Evolutionary conservation across 768 basidiomycete species (phyloP), one percentile per base, ranked within the genome.

Genomic region (Dioszegia crocea): DNA sequence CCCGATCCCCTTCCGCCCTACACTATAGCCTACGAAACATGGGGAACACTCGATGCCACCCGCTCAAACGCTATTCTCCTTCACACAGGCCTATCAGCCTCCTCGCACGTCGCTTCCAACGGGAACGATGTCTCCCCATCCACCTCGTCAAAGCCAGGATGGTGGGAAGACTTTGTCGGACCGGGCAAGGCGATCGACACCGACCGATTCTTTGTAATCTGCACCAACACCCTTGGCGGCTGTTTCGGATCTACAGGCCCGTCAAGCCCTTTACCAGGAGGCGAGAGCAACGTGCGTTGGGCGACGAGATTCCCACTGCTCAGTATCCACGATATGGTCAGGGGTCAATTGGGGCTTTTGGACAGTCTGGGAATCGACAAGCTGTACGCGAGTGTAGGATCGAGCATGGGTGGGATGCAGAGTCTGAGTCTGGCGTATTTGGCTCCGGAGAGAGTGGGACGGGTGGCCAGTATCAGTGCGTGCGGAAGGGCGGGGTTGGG

Each of bases 91-190:
- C 83, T 99, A 2, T 93, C 90, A 11, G 96, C 93, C 0, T 93
- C 91, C 1, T 96, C 92, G 0, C 96, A 99, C 78, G 75, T 75
- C 54, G 74, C 73, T 2, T 70, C 68, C 8, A 45, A 56, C 12
- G 75, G 75, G 1, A 76, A 75, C 48, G 74, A 64, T 19, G 73
- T 76, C 1, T 91, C 92, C 0, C 89, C 91, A 2, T 86, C 88
- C 21, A 91, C 91, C 0, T 70, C 80, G 3, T 75, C 80, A 3
- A 99, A 94, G 66, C 85, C 88, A 9, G 94, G 96, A 3, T 99
- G 96, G 96, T 99, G 96, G 96, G 89, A 98, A 78, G 87, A 88
- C 69, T 99, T 98, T 78, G 92, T 99, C 64, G 96, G 96, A 0
- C 91, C 94, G 3, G 90, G 90, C 50, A 91, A 88, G 68, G 85